Base-by-base conservation (phyloP, 257 asterid species). In the Plantago elongata region DNA sequence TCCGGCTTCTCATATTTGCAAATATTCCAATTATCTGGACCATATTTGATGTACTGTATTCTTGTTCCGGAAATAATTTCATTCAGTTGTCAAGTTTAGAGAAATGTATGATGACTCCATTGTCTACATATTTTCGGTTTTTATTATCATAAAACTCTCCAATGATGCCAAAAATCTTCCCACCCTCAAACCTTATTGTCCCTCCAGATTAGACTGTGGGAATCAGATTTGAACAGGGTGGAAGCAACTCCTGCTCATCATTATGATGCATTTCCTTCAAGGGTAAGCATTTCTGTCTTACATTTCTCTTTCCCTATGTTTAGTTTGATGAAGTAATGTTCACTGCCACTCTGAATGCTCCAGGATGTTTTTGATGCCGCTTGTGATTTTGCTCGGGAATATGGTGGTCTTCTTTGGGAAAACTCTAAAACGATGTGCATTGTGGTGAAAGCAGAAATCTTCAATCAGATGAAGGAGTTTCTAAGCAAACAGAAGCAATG, bases 311-410 rank as follows among this genome's bases (percentile, higher is more conserved):
- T 38, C 42, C 27, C 43, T 56, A 55, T 30, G 2, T 57, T 46
- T 29, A 9, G 7, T 45, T 17, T 64, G 13, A 11, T 57, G 11
- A 65, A 55, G 29, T 54, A 13, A 45, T 38, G 48, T 44, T 48
- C 2, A 22, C 47, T 0, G 16, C 48, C 55, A 40, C 37, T 18
- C 4, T 22, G 51, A 9, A 22, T 51, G 69, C 70, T 51, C 51
- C 86, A 88, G 96, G 97, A 86, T 12, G 95, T 83, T 29, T 92
- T 78, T 44, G 97, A 92, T 62, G 77, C 95, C 64, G 97, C 95
- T 3, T 81, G 98, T 29, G 95, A 88, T 72, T 88, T 76, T 77
- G 97, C 97, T 1, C 80, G 93, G 58, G 95, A 92, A 51, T 79
- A 88, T 61, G 93, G 89, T 45, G 95, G 93, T 40, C 60, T 78